Base-by-base conservation (phyloP, 2,329 filamentous ascomycete species). In the Colletotrichum lentis region DNA sequence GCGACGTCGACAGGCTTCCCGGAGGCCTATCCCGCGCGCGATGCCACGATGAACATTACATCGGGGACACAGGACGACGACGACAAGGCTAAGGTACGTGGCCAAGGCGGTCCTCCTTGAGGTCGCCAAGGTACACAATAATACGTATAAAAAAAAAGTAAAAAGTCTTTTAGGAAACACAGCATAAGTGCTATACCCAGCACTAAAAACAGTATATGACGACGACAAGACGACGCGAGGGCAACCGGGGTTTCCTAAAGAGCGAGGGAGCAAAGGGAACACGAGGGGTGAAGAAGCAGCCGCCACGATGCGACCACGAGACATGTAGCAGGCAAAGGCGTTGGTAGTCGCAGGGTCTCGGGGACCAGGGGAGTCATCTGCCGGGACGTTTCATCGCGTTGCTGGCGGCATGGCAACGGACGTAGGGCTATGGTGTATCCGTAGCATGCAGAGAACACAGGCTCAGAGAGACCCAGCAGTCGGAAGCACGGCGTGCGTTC, bases 251-350 rank as follows among this genome's bases (percentile, higher is more conserved):
- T 62, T 43, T 55, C 31, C 62, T 24, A 43, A 41, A n/a, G 39
- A 16, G 27, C 55, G 12, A 11, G 44, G 41, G 46, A 41, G 64
- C 53, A 39, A 43, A 55, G 66, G 62, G 49, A 61, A 61, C 55
- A 61, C 43, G 62, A 68, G 62, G 65, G 49, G 44, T 68, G 62
- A 68, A 68, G 50, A 63, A 68, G 55, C 62, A 56, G 66, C 44
- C 62, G 62, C 62, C 66, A 56, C 14, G 55, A 65, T 56, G 66
- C 62, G 55, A 20, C 62, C 62, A 56, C 41, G 44, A 52, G 55
- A 68, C 35, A 60, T 50, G 64, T 54, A 61, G 41, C 64, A 67
- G 20, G 60, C 47, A 63, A 63, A 63, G 31, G 56, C 43, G 63
- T 24, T 58, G 20, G 60, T 39, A 54, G 22, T 67, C 56, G 65